Conservation (phyloP, 2,329 filamentous ascomycete species). For the Cordyceps fumosorosea region DNA sequence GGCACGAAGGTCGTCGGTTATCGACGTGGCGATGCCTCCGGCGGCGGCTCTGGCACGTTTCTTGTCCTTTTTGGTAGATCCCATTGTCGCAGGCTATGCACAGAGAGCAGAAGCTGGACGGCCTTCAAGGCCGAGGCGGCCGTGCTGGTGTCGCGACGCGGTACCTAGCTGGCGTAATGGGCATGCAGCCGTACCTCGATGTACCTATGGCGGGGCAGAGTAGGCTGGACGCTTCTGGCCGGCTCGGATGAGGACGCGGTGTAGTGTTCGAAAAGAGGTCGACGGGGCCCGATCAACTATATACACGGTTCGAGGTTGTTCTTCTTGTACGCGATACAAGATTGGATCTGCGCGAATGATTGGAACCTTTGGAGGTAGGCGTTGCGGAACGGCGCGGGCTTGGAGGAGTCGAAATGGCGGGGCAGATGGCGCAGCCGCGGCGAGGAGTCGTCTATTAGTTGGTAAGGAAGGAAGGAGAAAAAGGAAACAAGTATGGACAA, state of each 20-base stretch:
- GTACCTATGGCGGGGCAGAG: constrained; percentile 13
- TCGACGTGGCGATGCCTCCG: constrained; percentile 45
- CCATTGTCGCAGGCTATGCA: not conserved
- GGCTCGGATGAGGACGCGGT: not conserved
- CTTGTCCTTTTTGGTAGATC: constrained; percentile 43
- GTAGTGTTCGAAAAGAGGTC: not conserved
- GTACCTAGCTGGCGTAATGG: constrained; percentile 23
- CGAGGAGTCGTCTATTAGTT: not conserved
- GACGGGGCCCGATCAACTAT: not conserved
- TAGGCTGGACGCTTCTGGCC: not conserved
- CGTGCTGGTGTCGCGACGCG: constrained; percentile 3
- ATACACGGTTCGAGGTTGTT: not conserved
- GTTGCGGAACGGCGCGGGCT: not conserved
- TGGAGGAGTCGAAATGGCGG: not conserved
- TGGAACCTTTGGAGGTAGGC: not conserved
- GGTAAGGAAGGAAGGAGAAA: not conserved
- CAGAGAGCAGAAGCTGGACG: constrained; percentile 14
- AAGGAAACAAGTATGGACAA: not conserved
- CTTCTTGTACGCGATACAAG: not conserved
- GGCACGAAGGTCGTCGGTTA: constrained; percentile 43
- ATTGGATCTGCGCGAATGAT: not conserved
- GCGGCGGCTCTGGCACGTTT: constrained; percentile 48
- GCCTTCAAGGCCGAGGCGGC: not conserved
- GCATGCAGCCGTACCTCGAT: constrained; percentile 25
- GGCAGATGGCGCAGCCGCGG: constrained; percentile 9